Evolutionary conservation across 1,284 basidiomycete genomes (phyloP).

Genomic region (Sanghuangporus weigelae): DNA sequence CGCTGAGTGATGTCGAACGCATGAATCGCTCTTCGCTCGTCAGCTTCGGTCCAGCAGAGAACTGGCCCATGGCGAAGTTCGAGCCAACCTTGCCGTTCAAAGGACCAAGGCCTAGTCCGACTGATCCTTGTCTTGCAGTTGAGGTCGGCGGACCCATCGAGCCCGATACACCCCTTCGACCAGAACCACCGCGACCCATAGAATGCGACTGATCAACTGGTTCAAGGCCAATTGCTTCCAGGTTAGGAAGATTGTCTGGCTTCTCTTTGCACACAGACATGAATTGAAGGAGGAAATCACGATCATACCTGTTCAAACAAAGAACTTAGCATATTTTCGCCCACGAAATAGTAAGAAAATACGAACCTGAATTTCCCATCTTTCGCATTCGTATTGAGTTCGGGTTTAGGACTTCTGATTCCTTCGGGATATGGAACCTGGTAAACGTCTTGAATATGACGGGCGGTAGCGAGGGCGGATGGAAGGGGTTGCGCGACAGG

Average conservation of each 20-base stretch:
- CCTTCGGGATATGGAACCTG: conserved; percentile 81
- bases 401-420: conserved; percentile 77
- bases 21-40: conserved; percentile 74
- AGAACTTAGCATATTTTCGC: neutral
- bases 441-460: conserved; percentile 79
- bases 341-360: conserved; percentile 1
- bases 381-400: conserved; percentile 82
- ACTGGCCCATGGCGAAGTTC: conserved; percentile 62
- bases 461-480: conserved; percentile 69
- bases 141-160: conserved; percentile 33
- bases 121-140: conserved; percentile 42
- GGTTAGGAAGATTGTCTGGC: conserved; percentile 83
- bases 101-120: conserved; percentile 51
- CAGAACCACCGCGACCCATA: conserved; percentile 59
- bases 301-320: conserved; percentile 71
- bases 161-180: conserved; percentile 44
- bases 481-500: conserved; percentile 44
- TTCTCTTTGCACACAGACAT: conserved; percentile 95
- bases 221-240: conserved; percentile 91
- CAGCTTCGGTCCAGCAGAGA: conserved; percentile 50
- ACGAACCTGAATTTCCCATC: conserved; percentile 84
- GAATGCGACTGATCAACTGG: conserved; percentile 53
- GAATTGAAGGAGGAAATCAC: conserved; percentile 97
- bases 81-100: conserved; percentile 32
- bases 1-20: conserved; percentile 42